Base-by-base conservation (phyloP, 169 alveolate genomes). In the Plasmodium malariae region DNA sequence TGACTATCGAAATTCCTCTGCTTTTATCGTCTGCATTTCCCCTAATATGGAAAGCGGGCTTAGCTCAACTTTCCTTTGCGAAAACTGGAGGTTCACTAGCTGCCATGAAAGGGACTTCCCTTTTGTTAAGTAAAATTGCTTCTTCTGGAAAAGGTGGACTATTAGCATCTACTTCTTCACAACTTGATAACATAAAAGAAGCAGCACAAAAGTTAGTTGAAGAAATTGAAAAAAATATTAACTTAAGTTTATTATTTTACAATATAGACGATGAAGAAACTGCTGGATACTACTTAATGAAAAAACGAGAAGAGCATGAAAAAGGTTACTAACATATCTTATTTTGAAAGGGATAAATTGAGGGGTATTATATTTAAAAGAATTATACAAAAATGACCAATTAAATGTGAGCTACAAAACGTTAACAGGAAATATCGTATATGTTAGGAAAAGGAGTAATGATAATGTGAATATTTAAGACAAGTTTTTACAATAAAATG, bases 81-180 rank as follows among this genome's bases (percentile, higher is more conserved):
- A 85, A 85, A 85, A 57, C 92, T 24, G 92, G 92, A 11, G 92
- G 92, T n/a, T 69, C 92, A 3, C 30, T 85, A 37, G 92, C 92
- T 45, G 92, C 92, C 3, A 51, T 60, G 26, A 85, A 85, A 43
- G 92, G 92, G 21, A 51, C 87, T 24, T 85, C 92, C n/a, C 45
- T 85, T 21, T 45, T 85, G 55, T 48, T 85, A 62, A 85, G 92
- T 36, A 85, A 85, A 85, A 87, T 51, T 3, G 92, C 87, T 28
- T 69, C 92, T n/a, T 32, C 37, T 45, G 85, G 87, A n/a, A 85
- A 85, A 30, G 74, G 73, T 11, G 92, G 87, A 19, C 54, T 70
- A n/a, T 36, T 85, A 45, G 92, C 92, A 40, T 51, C 92, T 2
- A 69, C 92, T 30, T 85, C 92, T 49, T 69, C 92, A 4, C 92